Evolutionary conservation across 176 grass and related monocot genomes (phyloP), one percentile per base, ranked within the genome.

Genomic region (Bonia amplexicaulis): DNA sequence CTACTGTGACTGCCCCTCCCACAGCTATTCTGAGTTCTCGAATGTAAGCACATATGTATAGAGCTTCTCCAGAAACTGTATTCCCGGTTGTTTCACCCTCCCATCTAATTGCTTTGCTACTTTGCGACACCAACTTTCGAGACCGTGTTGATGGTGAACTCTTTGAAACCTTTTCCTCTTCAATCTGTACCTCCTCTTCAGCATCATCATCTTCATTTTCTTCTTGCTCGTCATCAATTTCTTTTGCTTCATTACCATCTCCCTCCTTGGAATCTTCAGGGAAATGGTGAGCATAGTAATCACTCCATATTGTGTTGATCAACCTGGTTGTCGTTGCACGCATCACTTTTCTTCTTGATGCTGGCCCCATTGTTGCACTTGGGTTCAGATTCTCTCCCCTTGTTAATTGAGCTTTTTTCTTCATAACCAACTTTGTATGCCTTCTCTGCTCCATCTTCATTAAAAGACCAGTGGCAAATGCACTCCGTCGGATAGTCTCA

Each of bases 281-380:
- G 40, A 93, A 97, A 80, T 90, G 78, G 71, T 81, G 58, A 6
- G 82, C 73, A 79, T 97, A 92, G 49, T 97, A 97, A 54, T 93
- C 94, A 66, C 78, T 71, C 89, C 91, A 97, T 27, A 97, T 86
- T 70, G 41, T 89, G 87, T 76, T 93, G 63, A 97, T 85, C 46
- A 97, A 71, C 58, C 68, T 90, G 63, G 94, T 97, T 49, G 94
- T 93, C 20, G 94, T 97, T 19, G 91, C 94, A 78, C 91, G 89
- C 94, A 97, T 97, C n/a, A 81, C 74, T 77, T 97, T 93, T 44
- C 49, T 86, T 69, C 69, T 93, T 9, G 80, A 53, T 73, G 66
- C 41, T 35, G 82, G 89, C 1, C 82, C 79, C 79, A 89, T 86
- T 74, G 57, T 85, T 76, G 91, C 91, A 60, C 85, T 92, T 37